Percentiles rank a stretch among this genome's conserved stretches.
Conservation (phyloP, 805 yeast genomes). For the Cyberlindnera bimundalis region DNA sequence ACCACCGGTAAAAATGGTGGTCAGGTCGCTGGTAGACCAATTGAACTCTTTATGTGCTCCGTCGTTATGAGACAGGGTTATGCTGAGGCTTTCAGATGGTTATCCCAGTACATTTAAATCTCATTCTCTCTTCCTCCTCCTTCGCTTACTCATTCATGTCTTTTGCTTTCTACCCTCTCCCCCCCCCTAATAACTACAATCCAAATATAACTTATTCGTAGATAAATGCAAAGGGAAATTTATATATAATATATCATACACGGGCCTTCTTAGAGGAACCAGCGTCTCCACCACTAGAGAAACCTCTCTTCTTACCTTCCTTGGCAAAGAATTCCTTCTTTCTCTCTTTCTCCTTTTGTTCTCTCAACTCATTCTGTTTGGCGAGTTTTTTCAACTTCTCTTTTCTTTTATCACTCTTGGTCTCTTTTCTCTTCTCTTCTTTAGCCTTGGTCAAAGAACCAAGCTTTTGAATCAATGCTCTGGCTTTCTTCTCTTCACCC, state of each 20-base stretch:
- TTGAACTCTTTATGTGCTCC: slow-evolving; percentile 96
- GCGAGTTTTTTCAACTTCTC: slow-evolving; percentile 73
- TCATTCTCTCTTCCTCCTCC: too few species aligned
- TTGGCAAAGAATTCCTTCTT: slow-evolving; percentile 83
- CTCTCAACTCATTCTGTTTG: slow-evolving; percentile 65
- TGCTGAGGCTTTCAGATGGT: slow-evolving; percentile 98
- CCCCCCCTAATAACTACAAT: not conserved
- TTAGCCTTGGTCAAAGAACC: slow-evolving; percentile 82
- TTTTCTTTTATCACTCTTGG: slow-evolving; percentile 71
- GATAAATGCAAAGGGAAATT: not conserved
- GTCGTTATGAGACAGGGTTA: slow-evolving; percentile 99
- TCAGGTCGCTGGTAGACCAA: slow-evolving; percentile 74
- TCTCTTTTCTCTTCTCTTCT: slow-evolving; percentile 69
- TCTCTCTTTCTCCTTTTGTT: slow-evolving; percentile 75
- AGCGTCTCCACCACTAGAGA: slow-evolving; percentile 29
- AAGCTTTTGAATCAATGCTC: slow-evolving; percentile 83
- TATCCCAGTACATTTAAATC: slow-evolving; percentile 86
- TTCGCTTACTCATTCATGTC: too few species aligned
- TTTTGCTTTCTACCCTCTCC: not conserved
- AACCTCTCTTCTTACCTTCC: slow-evolving; percentile 61
- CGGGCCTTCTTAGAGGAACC: slow-evolving; percentile 30
- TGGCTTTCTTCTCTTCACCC: slow-evolving; percentile 91
- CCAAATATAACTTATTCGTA: not conserved
- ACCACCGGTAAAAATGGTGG: slow-evolving; percentile 89
- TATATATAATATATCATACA: slow-evolving; percentile 9